Conservation (phyloP, 2,329 filamentous ascomycete genomes). For the Diaporthe humulicola region DNA sequence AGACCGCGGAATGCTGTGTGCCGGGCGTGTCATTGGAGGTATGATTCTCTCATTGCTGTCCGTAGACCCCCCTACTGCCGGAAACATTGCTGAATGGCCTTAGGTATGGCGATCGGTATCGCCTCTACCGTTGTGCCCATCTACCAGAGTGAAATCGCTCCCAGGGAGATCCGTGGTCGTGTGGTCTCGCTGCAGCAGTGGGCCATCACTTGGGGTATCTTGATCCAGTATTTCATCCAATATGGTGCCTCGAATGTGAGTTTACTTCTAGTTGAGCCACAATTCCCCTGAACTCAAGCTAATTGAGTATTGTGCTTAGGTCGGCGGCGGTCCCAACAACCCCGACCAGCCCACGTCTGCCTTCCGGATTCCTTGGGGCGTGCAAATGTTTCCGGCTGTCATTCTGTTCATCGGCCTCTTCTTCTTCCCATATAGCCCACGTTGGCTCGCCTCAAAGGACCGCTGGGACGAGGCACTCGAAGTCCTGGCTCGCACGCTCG, state of each 20-base stretch:
- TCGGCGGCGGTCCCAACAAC: conserved; percentile 65
- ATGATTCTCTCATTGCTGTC: background rate
- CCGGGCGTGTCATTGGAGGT: conserved; percentile 71
- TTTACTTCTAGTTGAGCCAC: background rate
- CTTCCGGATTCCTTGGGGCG: conserved; percentile 73
- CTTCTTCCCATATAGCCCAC: conserved; percentile 74
- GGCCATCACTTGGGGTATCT: conserved; percentile 78
- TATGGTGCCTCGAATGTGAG: conserved; percentile 67
- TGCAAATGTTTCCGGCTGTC: conserved; percentile 69
- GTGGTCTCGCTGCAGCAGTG: conserved; percentile 77
- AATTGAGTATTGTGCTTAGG: conserved; percentile 35
- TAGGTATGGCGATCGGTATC: conserved; percentile 79
- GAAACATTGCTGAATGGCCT: conserved; percentile 53
- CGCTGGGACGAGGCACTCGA: conserved; percentile 74
- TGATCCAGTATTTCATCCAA: conserved; percentile 77
- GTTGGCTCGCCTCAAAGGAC: conserved; percentile 78
- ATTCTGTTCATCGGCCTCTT: conserved; percentile 68
- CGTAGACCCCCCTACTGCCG: background rate
- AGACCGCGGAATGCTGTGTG: conserved; percentile 79
- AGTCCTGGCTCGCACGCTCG: conserved; percentile 72
- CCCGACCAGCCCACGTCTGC: conserved; percentile 63
- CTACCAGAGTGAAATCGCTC: conserved; percentile 76
- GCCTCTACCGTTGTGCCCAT: conserved; percentile 78
- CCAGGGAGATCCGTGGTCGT: conserved; percentile 68
- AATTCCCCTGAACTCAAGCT: background rate